Conservation (phyloP, 495 filamentous ascomycete species). For the Penicillium desertorum region DNA sequence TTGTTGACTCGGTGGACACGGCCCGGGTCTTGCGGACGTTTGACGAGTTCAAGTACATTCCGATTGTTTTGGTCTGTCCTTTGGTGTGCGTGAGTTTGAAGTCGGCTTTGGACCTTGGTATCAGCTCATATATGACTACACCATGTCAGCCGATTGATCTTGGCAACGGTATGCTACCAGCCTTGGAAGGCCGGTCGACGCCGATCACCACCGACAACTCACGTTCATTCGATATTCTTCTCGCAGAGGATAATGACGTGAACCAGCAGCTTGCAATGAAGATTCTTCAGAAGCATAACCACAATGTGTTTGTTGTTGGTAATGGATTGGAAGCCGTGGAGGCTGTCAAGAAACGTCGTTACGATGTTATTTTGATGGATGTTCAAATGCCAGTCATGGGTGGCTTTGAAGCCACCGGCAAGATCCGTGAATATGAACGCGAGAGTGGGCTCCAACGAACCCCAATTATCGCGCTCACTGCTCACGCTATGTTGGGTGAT, state of each 20-base stretch:
- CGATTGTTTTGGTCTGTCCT: constrained; percentile 90
- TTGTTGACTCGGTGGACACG: constrained; percentile 91
- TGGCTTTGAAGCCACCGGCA: constrained; percentile 95
- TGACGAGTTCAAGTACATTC: constrained; percentile 97
- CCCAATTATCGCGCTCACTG: constrained; percentile 95
- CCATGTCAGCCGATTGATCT: constrained; percentile 94
- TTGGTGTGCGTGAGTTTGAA: constrained; percentile 90
- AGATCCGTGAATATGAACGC: constrained; percentile 92
- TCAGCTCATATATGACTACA: constrained; percentile 98
- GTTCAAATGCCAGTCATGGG: constrained; percentile 99
- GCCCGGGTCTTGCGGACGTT: constrained; percentile 79
- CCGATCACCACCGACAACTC: constrained; percentile 91
- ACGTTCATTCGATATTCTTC: constrained; percentile 90
- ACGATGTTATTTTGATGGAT: constrained; percentile 98
- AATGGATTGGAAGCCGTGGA: constrained; percentile 94
- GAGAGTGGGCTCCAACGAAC: constrained; percentile 72
- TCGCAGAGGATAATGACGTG: constrained; percentile 97
- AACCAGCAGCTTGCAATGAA: constrained; percentile 96
- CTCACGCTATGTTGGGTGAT: constrained; percentile 98
- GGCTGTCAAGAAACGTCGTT: constrained; percentile 82
- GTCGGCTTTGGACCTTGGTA: constrained; percentile 91
- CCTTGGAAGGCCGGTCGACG: constrained; percentile 88
- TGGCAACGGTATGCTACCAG: constrained; percentile 98
- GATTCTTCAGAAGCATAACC: constrained; percentile 97
- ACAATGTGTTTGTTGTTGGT: constrained; percentile 91